Percentiles rank a stretch among this genome's conserved stretches.
Conservation (phyloP, 345 rosid genomes). For the Barbarea vulgaris region DNA sequence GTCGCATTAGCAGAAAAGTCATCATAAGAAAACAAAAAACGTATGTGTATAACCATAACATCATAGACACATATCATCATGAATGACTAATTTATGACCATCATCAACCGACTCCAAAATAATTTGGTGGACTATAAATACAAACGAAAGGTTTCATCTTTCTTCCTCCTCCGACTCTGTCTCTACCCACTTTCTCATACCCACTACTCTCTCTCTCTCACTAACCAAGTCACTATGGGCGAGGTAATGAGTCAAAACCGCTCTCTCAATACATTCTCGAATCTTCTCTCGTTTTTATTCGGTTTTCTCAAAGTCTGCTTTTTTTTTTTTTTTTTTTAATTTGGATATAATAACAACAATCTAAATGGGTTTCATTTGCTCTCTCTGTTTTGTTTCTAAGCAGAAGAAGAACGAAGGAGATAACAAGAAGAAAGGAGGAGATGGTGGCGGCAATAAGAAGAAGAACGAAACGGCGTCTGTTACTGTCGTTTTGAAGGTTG, state of each 20-base stretch:
- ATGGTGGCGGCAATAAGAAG: conserved; percentile 26
- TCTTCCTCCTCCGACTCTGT: conserved; percentile 27
- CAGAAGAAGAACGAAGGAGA: conserved; percentile 37
- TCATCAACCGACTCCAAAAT: conserved; percentile 16
- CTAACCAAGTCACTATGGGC: conserved; percentile 37
- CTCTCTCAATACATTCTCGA: background rate
- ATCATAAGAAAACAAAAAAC: background rate
- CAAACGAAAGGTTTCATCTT: conserved; percentile 20
- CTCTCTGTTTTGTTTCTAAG: conserved; percentile 36
- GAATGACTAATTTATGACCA: background rate
- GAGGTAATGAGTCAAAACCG: conserved; percentile 34
- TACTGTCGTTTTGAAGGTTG: conserved; percentile 63
- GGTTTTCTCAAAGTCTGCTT: background rate
- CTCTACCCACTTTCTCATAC: conserved; percentile 30
- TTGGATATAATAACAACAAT: background rate
- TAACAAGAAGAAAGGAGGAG: conserved; percentile 38
- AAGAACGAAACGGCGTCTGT: conserved; percentile 31
- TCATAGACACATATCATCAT: background rate
- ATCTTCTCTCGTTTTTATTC: background rate
- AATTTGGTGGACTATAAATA: conserved; percentile 31
- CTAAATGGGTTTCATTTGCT: conserved; percentile 33
- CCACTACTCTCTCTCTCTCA: conserved; percentile 25
- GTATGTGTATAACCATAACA: background rate
- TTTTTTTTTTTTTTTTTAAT: no score
- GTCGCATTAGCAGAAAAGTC: background rate